Conservation (phyloP, 2,329 filamentous ascomycete species). For the Ascochyta pisi region DNA sequence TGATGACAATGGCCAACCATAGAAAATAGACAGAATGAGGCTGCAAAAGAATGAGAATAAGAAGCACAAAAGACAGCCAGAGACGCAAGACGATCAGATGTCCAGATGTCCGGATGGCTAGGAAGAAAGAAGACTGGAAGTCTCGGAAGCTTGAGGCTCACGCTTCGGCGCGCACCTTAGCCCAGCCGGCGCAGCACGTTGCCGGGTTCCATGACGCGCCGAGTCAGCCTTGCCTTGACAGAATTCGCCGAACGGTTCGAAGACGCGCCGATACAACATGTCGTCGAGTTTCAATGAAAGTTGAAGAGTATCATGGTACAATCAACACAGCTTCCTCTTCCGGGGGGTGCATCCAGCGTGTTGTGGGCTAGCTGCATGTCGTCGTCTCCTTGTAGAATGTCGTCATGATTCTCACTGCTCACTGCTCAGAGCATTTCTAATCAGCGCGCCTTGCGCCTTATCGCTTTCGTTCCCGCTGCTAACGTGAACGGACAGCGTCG, state of each 20-base stretch:
- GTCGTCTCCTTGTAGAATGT: conserved; percentile 19
- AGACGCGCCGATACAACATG: background rate
- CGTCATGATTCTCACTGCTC: conserved; percentile 22
- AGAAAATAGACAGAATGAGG: background rate
- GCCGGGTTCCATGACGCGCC: conserved; percentile 9
- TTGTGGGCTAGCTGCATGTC: conserved; percentile 19
- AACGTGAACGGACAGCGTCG: conserved; percentile 4
- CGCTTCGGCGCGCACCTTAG: background rate
- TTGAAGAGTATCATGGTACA: background rate
- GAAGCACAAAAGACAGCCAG: background rate
- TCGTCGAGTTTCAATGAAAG: background rate
- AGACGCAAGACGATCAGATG: background rate
- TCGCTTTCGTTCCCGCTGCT: conserved; percentile 19
- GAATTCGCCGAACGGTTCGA: background rate
- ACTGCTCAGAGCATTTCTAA: conserved; percentile 32
- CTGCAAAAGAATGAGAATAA: background rate
- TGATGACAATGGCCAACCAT: background rate
- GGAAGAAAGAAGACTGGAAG: conserved; percentile 3
- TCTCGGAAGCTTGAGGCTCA: conserved; percentile 16
- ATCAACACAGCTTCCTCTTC: conserved; percentile 2
- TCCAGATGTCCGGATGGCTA: background rate
- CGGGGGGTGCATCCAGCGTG: conserved; percentile 7
- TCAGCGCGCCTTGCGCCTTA: conserved; percentile 24
- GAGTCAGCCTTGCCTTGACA: conserved; percentile 9
- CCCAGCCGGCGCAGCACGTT: conserved; percentile 5